Conservation (phyloP, 164 flowering plant species). For the Piper longum region DNA sequence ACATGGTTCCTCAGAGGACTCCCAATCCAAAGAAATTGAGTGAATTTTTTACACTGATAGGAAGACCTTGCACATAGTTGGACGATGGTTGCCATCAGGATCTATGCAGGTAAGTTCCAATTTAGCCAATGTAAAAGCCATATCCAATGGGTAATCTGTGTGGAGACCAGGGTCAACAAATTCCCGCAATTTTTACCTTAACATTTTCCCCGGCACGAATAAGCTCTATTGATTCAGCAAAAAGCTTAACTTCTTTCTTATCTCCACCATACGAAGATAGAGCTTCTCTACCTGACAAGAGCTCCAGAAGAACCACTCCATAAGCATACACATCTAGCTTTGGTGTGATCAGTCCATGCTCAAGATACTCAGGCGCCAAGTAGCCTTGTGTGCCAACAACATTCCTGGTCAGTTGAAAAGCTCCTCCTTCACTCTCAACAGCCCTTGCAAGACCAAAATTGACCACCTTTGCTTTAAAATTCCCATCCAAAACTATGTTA, state of each 20-base stretch:
- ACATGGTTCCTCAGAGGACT: slow-evolving; percentile 38
- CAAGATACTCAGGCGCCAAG: slow-evolving; percentile 63
- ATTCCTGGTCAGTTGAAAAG: slow-evolving; percentile 38
- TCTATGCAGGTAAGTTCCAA: slow-evolving; percentile 43
- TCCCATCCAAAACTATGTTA: slow-evolving; percentile 38
- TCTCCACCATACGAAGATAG: slow-evolving; percentile 5
- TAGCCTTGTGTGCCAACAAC: slow-evolving; percentile 63
- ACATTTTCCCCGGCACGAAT: slow-evolving; percentile 46
- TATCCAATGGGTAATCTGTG: slow-evolving; percentile 43
- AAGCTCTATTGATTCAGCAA: slow-evolving; percentile 16
- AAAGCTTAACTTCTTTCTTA: slow-evolving; percentile 14
- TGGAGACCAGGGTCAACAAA: slow-evolving; percentile 23
- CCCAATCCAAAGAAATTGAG: slow-evolving; percentile 58
- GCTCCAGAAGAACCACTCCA: slow-evolving; percentile 60
- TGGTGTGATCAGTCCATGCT: slow-evolving; percentile 49
- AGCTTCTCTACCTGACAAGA: slow-evolving; percentile 53
- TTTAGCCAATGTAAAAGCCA: slow-evolving; percentile 51
- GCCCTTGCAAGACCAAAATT: slow-evolving; percentile 49
- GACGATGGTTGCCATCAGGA: slow-evolving; percentile 38
- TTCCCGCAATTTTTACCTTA: slow-evolving; percentile 33
- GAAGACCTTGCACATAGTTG: slow-evolving; percentile 32
- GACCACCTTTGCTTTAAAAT: slow-evolving; percentile 38
- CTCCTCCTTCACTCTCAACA: slow-evolving; percentile 13
- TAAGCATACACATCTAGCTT: slow-evolving; percentile 61
- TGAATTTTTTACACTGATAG: slow-evolving; percentile 38